Evolutionary conservation across 768 basidiomycete species (phyloP).

Genomic region (Mycena polygramma): DNA sequence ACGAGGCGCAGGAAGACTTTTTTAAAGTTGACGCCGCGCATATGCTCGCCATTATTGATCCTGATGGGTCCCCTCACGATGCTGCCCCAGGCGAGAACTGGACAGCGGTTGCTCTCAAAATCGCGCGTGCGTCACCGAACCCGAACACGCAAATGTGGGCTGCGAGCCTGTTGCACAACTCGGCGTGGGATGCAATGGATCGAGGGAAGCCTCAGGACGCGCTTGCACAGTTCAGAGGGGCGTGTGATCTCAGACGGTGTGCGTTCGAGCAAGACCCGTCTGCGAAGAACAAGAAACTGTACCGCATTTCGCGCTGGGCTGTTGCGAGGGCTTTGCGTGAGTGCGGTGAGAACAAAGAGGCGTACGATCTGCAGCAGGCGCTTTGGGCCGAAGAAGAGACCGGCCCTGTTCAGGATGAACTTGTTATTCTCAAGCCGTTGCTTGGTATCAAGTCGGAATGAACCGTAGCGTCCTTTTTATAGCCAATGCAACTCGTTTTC

Average conservation of each 20-base stretch:
- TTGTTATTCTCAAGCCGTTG: slow-evolving; percentile 23
- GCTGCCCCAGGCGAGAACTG: slow-evolving; percentile 17
- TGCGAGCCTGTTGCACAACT: slow-evolving; percentile 30
- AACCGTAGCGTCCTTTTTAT: no score
- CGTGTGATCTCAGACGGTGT: slow-evolving; percentile 23
- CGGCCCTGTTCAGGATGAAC: slow-evolving; percentile 24
- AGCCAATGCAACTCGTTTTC: no score
- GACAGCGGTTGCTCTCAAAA: slow-evolving; percentile 23
- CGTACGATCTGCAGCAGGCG: slow-evolving; percentile 27
- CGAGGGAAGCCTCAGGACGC: slow-evolving; percentile 22
- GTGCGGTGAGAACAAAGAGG: slow-evolving; percentile 27
- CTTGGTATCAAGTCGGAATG: background rate
- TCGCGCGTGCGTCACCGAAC: slow-evolving; percentile 14
- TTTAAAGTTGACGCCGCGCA: slow-evolving; percentile 35
- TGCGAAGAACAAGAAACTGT: slow-evolving; percentile 15
- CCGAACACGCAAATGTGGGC: slow-evolving; percentile 30
- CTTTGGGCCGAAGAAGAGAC: slow-evolving; percentile 26
- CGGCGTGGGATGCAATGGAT: slow-evolving; percentile 30
- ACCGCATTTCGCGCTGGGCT: slow-evolving; percentile 28
- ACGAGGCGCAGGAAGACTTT: slow-evolving; percentile 32
- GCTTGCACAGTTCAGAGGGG: slow-evolving; percentile 26
- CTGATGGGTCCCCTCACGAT: slow-evolving; percentile 10
- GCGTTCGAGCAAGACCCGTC: slow-evolving; percentile 22
- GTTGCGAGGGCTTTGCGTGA: slow-evolving; percentile 29
- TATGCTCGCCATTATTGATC: slow-evolving; percentile 34